Conservation (phyloP, 106 monocot species). For the Cymbidium sinense region DNA sequence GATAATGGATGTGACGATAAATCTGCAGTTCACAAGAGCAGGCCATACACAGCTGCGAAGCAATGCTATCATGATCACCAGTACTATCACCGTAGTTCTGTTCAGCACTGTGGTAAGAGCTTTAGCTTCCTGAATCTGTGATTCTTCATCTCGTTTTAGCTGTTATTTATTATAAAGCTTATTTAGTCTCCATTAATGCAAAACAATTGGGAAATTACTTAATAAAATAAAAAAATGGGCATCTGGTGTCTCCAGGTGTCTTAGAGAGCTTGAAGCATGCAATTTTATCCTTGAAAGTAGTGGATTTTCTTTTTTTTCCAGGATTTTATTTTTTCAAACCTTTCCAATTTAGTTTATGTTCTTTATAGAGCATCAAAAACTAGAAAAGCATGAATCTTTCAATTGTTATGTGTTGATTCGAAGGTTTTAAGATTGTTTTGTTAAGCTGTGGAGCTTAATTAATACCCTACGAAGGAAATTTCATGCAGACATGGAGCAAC, state of each 20-base stretch:
- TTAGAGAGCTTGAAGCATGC: no score
- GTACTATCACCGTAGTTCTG: slow-evolving; percentile 49
- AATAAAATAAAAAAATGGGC: no score
- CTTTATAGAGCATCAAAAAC: no score
- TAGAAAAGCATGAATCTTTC: not conserved
- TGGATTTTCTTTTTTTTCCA: not conserved
- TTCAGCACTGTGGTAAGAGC: slow-evolving; percentile 50
- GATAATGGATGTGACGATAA: not conserved
- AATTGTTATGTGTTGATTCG: not conserved
- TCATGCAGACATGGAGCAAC: no score
- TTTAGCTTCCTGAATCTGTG: not conserved
- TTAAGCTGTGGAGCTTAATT: not conserved
- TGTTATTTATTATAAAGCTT: not conserved
- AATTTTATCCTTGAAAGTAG: no score
- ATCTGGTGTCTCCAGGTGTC: no score
- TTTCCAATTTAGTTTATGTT: not conserved
- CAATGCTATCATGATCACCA: slow-evolving; percentile 52
- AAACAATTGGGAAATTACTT: not conserved
- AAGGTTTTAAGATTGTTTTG: not conserved
- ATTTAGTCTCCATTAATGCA: not conserved
- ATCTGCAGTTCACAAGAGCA: slow-evolving; percentile 37
- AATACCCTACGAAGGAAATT: not conserved
- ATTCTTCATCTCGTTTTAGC: not conserved
- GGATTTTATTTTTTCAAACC: not conserved
- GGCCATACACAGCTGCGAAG: slow-evolving; percentile 32